phyloP scores from a whole-genome alignment of 75 land plant species.

The Isoetes taiwanensis region DNA sequence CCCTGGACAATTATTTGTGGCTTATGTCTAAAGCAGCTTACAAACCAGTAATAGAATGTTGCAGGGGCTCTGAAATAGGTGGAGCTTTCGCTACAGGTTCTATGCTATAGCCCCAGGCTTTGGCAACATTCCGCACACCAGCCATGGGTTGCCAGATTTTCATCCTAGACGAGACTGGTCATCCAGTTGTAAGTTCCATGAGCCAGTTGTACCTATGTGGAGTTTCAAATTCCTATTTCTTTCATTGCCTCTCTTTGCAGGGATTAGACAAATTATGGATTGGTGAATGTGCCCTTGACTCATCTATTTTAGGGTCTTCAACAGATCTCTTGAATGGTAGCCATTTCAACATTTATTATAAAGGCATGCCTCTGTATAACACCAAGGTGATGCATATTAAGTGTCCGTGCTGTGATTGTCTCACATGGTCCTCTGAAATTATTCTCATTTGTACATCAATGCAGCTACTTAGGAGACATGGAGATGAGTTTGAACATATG shows the following conservation, averaged over 20 bases:
- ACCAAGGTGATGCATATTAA: slow-evolving; percentile 39
- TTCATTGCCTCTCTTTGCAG: too few species aligned
- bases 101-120: slow-evolving; percentile 62
- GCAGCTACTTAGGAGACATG: slow-evolving; percentile 81
- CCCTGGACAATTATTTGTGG: slow-evolving; percentile 87
- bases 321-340: slow-evolving; percentile 65
- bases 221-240: too few species aligned
- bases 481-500: slow-evolving; percentile 84
- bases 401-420: neutral
- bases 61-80: slow-evolving; percentile 97
- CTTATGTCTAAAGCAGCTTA: slow-evolving; percentile 78
- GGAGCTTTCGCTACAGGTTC: slow-evolving; percentile 89
- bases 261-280: slow-evolving; percentile 35
- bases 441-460: slow-evolving; percentile 2
- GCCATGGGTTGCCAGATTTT: slow-evolving; percentile 79
- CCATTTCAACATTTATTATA: slow-evolving; percentile 79
- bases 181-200: slow-evolving; percentile 50
- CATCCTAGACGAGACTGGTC: slow-evolving; percentile 65
- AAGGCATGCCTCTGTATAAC: slow-evolving; percentile 66
- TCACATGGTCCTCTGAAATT: neutral
- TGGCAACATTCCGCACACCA: slow-evolving; percentile 82
- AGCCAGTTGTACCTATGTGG: neutral
- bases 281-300: slow-evolving; percentile 83
- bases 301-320: slow-evolving; percentile 70
- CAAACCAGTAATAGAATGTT: slow-evolving; percentile 92